Conservation (phyloP, 768 basidiomycete genomes). For the Russula sp. region DNA sequence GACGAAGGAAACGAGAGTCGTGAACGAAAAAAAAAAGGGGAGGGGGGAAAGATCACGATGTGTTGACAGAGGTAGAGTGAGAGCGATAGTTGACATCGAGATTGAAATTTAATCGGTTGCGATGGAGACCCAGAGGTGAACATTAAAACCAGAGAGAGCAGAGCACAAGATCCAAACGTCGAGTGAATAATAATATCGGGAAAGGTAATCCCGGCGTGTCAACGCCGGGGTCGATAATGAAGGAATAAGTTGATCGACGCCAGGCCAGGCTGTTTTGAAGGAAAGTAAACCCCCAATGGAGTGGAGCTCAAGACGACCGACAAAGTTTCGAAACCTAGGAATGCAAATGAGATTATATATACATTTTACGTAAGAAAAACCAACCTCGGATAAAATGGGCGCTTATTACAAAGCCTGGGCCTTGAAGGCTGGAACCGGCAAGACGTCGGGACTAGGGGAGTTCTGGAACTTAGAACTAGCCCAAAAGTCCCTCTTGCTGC, state of each 20-base stretch:
- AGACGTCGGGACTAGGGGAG: constrained; percentile 76
- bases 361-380: not conserved
- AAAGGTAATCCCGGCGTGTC: constrained; percentile 23
- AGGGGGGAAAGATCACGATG: constrained; percentile 9
- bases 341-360: not conserved
- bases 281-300: constrained; percentile 29
- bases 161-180: constrained; percentile 34
- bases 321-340: constrained; percentile 31
- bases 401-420: constrained; percentile 24
- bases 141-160: constrained; percentile 19
- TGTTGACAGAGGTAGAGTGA: constrained; percentile 23
- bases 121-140: constrained; percentile 31
- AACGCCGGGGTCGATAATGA: constrained; percentile 25
- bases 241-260: constrained; percentile 32
- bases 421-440: constrained; percentile 61
- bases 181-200: constrained; percentile 40
- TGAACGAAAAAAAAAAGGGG: constrained; percentile 22
- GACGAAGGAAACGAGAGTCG: constrained; percentile 19
- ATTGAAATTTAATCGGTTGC: constrained; percentile 27
- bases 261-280: constrained; percentile 29
- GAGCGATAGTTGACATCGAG: constrained; percentile 24
- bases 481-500: constrained; percentile 41
- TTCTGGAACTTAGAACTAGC: constrained; percentile 84
- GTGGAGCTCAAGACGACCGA: constrained; percentile 36
- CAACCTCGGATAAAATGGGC: not conserved